phyloP scores from a whole-genome alignment of 805 yeast species.

The Torulaspora indica region DNA sequence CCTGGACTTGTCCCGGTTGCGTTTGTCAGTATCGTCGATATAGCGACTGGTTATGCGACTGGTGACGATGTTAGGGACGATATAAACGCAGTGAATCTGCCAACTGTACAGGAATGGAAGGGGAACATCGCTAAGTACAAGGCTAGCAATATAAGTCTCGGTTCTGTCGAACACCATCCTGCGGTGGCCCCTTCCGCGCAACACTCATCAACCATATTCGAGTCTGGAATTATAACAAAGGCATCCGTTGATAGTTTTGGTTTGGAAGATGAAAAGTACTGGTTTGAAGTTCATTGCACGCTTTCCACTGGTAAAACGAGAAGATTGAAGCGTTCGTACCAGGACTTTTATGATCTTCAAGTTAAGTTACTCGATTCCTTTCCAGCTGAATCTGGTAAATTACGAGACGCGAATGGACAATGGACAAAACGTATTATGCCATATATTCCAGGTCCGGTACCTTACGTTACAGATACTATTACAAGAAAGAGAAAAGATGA shows the following conservation, averaged over 20 bases:
- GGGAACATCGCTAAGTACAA: slow-evolving; percentile 83
- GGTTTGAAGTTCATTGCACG: slow-evolving; percentile 71
- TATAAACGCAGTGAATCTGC: slow-evolving; percentile 65
- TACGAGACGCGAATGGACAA: slow-evolving; percentile 43
- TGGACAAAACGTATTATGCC: slow-evolving; percentile 79
- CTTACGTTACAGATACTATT: slow-evolving; percentile 78
- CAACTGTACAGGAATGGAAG: slow-evolving; percentile 96
- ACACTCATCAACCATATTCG: slow-evolving; percentile 15
- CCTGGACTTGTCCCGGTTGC: slow-evolving; percentile 94
- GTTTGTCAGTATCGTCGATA: slow-evolving; percentile 80
- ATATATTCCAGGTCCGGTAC: slow-evolving; percentile 92
- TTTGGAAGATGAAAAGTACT: slow-evolving; percentile 79
- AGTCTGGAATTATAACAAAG: slow-evolving; percentile 26
- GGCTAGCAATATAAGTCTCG: slow-evolving; percentile 78
- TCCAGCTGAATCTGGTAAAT: slow-evolving; percentile 88
- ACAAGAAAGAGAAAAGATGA: slow-evolving; percentile 52
- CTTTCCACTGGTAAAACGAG: slow-evolving; percentile 65
- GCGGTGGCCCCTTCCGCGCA: slow-evolving; percentile 9
- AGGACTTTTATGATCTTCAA: slow-evolving; percentile 93
- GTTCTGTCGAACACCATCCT: slow-evolving; percentile 41
- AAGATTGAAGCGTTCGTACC: slow-evolving; percentile 80
- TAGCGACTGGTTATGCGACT: slow-evolving; percentile 57
- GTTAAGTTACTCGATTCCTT: slow-evolving; percentile 73
- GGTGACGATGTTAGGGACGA: slow-evolving; percentile 52
- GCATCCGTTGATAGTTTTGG: slow-evolving; percentile 78